Evolutionary conservation across 257 asterid genomes (phyloP), one percentile per base, ranked within the genome.

Genomic region (Salvia hispanica): DNA sequence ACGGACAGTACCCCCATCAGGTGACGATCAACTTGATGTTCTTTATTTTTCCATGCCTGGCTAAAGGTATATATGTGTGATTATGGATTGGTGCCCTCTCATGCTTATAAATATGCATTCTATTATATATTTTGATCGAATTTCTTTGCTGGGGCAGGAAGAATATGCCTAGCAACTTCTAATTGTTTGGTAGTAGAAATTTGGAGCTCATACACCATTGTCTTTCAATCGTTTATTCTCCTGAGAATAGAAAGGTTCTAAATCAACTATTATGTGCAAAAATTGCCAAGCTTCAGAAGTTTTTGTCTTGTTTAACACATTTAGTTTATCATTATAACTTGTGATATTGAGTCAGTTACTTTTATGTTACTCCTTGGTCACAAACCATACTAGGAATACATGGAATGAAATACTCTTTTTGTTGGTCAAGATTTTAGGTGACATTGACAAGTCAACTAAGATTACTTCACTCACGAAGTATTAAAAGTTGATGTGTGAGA

Each of bases 1-100:
- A 90, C 59, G 57, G 48, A 4, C 97, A 85, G 69, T 93, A 90
- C 74, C 91, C 96, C 53, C 96, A 82, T 43, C 96, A 83, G 97
- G 97, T 82, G 62, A 67, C 60, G 28, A 11, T 56, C 54, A 7
- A 25, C 63, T 66, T 6, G 42, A 46, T 25, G 46, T 62, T 48
- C 51, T 42, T 18, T 28, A 11, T 18, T 15, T 33, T 59, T 51
- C n/a, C 39, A 40, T 64, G 18, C n/a, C 73, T 67, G 55, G 36
- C 37, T 15, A 28, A 52, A 13, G 40, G 40, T 75, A 9, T 40
- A 36, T 37, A 5, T 44, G 43, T 64, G 6, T 44, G 50, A 64
- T 58, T 58, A 28, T 47, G 54, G 37, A 10, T 47, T 61, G 51
- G 56, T 57, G 72, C 56, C 39, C 25, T 25, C 60, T 55, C 6